Evolutionary conservation across 108 stramenopile species (phyloP).

Genomic region (Parmales sp.): DNA sequence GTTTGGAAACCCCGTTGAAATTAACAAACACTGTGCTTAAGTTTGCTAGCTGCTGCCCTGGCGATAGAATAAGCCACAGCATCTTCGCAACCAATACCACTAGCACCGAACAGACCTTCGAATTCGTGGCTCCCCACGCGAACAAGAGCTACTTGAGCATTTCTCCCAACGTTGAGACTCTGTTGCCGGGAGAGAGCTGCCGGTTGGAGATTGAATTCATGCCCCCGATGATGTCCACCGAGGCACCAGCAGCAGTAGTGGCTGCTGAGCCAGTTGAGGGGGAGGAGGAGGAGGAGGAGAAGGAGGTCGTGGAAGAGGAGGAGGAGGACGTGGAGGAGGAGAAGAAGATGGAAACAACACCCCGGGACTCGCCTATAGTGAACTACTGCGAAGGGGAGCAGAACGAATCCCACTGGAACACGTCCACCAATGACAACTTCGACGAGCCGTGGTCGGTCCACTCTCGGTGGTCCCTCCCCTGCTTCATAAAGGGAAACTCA

Average conservation of each 20-base stretch:
- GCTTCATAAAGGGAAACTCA: background rate
- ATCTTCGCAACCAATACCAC: background rate
- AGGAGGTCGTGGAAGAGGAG: background rate
- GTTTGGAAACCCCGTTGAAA: constrained; percentile 34
- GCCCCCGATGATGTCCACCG: no score
- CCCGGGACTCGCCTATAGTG: background rate
- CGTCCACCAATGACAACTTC: background rate
- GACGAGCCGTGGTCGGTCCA: constrained; percentile 32
- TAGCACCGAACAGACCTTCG: constrained; percentile 11
- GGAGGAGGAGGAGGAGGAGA: constrained; percentile 13
- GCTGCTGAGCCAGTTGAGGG: background rate
- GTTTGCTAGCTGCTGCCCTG: constrained; percentile 17
- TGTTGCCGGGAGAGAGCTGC: constrained; percentile 13
- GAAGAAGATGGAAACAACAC: background rate
- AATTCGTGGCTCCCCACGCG: constrained; percentile 20
- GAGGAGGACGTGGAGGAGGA: background rate
- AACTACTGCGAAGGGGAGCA: background rate
- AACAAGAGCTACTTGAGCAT: constrained; percentile 14
- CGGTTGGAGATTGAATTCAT: constrained; percentile 27
- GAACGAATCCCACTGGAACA: background rate
- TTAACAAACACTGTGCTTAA: constrained; percentile 26
- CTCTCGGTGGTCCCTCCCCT: constrained; percentile 3
- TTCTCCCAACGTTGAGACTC: constrained; percentile 18
- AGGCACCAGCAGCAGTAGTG: no score
- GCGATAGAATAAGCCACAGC: constrained; percentile 11